Evolutionary conservation across 257 asterid genomes (phyloP), one percentile per base, ranked within the genome.

Genomic region (Verbena officinalis): DNA sequence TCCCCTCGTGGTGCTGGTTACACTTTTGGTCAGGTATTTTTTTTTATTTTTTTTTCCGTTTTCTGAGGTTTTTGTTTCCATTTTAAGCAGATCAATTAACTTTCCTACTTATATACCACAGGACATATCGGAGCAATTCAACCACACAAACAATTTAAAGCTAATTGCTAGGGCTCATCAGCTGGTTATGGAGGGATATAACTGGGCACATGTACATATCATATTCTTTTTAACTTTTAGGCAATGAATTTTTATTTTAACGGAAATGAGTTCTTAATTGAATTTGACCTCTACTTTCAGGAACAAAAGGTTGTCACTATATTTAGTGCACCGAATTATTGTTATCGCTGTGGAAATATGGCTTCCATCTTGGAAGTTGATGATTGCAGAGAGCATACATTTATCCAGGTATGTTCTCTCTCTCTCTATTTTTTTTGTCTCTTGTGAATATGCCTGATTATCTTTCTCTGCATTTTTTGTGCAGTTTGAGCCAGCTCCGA

Each of bases 1-100:
- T 88, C 96, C 27, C 96, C 96, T 6, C 89, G 96, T 68, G 96
- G 96, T 65, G 96, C 96, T 77, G 96, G 96, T 27, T 88, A 88
- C 72, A 88, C 96, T 59, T 88, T 88, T 58, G 96, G 96, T 72
- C 95, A 88, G 83, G 96, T 83, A 73, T 54, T 53, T 51, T 20
- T 60, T 44, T 58, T n/a, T n/a, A n/a, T n/a, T n/a, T n/a, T n/a
- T n/a, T n/a, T n/a, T n/a, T n/a, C 30, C 55, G 30, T 38, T 52
- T 23, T 39, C 42, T 36, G 17, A 67, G 36, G 4, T 30, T 42
- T 12, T 67, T 27, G 27, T 40, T 72, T 42, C 13, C 16, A 15
- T 58, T 50, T 58, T 50, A 33, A 20, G 22, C 40, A 24, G 43
- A 38, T 34, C 46, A 39, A 52, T 61, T 27, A 24, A 27, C 21